Evolutionary conservation across 2,329 filamentous ascomycete genomes (phyloP), one percentile per base, ranked within the genome.

Genomic region (Beauveria bassiana): DNA sequence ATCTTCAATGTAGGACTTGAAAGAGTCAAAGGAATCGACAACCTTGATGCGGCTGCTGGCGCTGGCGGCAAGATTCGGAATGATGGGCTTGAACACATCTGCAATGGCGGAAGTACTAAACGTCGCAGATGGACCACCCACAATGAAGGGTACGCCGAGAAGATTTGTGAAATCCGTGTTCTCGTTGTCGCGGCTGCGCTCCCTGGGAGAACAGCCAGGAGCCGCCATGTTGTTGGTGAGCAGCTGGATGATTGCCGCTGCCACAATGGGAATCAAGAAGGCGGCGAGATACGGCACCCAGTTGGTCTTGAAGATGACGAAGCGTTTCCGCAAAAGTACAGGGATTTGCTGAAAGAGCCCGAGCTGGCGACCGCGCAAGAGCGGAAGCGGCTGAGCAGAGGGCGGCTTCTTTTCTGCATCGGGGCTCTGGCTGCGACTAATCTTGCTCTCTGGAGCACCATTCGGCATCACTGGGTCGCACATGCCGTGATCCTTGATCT

Each of bases 231-330:
- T 75, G 34, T 81, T 80, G 6, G 96, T 73, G 66, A 93, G 91
- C 1, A 92, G 75, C 3, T 88, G 89, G 0, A 90, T 87, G 9
- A 93, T 74, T 0, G 87, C 89, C 20, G 89, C 87, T 2, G 89
- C 87, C 59, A 90, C 78, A 62, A 96, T 82, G 0, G 91, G 91
- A 16, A 95, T 83, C 1, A 91, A 67, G n/a, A 93, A 78, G 1
- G 89, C 90, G 1, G 84, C 86, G 7, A 86, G 70, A 61, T 90
- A 90, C 0, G 90, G 89, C 62, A 93, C 80, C 72, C 85, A 70
- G 52, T 69, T 70, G 20, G 64, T 67, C 61, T 81, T 79, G 20
- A 89, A 73, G n/a, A 90, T 85, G 0, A 81, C 86, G 52, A 82
- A 73, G 54, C 87, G 79, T 68, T 91, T 90, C 42, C 79, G 74